Conservation (phyloP, 768 basidiomycete genomes). For the Lentinula detonsa region DNA sequence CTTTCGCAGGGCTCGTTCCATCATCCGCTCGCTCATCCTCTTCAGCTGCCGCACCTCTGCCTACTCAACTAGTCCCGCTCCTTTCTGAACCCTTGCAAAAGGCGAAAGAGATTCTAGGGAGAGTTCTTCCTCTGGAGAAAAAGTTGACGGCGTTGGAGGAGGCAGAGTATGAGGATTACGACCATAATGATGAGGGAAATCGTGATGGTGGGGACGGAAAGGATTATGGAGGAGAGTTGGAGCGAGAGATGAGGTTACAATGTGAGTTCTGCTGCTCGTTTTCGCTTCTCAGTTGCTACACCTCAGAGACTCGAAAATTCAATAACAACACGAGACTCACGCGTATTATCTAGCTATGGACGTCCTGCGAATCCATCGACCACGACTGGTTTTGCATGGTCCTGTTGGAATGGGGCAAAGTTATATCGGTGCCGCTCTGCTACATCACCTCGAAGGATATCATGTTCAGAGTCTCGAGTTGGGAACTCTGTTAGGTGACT, state of each 20-base stretch:
- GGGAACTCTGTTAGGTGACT: conserved; percentile 83
- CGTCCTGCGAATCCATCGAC: conserved; percentile 83
- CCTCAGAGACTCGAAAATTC: not conserved
- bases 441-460: conserved; percentile 94
- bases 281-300: too few relatives aligned
- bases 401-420: conserved; percentile 84
- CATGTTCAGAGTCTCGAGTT: conserved; percentile 93
- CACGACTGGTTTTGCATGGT: conserved; percentile 81
- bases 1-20: conserved; percentile 74
- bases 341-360: conserved; percentile 66
- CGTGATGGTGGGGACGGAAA: not conserved
- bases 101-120: conserved; percentile 66
- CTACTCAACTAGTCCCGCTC: conserved; percentile 77
- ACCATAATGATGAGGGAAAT: conserved; percentile 40
- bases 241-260: conserved; percentile 84
- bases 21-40: conserved; percentile 91
- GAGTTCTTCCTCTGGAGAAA: conserved; percentile 77
- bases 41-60: conserved; percentile 79
- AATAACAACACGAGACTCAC: not conserved
- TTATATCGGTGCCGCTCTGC: conserved; percentile 82
- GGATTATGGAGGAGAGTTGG: conserved; percentile 53
- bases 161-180: conserved; percentile 84
- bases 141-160: conserved; percentile 85
- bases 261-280: conserved; percentile 32
- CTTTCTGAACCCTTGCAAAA: conserved; percentile 62